Base-by-base conservation (phyloP, 768 basidiomycete species). In the Roridomyces roridus region DNA sequence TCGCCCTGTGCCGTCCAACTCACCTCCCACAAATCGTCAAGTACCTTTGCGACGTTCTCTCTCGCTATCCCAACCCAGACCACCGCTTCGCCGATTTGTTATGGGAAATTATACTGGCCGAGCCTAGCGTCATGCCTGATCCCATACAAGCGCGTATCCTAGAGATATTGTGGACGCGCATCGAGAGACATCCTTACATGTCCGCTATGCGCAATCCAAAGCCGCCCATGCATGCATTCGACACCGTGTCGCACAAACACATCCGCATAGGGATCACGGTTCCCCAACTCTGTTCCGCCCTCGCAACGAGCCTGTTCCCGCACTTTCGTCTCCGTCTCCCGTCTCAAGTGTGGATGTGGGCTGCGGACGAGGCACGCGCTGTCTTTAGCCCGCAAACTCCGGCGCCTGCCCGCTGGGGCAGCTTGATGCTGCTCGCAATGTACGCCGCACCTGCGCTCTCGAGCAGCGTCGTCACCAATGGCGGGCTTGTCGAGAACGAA, bases 21-120 rank as follows among this genome's bases (percentile, higher is more conserved):
- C 68, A 71, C 37, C 62, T 74, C 12, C 52, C 69, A 5, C 63
- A 67, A n/a, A 67, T 68, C 63, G 70, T 80, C 35, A 47, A 66
- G 8, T 61, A 70, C 51, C 62, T 86, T 43, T 78, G 72, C 64
- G 57, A 66, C 14, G 59, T 77, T 35, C 66, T 84, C 28, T 66
- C 69, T 15, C 65, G 62, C 11, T 66, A 74, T 34, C 58, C 60
- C 12, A 64, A 70, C 28, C 79, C 73, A 17, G 70, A 76, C 45
- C 65, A 67, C 5, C 67, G 69, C 29, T 59, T 81, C n/a, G 60
- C 76, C 21, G 66, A 68, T 36, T 60, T 84, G n/a, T 66, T 85
- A 4, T 82, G 77, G 72, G 63, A 70, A 34, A 41, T 80, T 9
- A 63, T 80, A 10, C 56, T 79, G 6, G 61, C 63, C 17, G 44